Conservation (phyloP, 1,139 yeast species). For the Yamadazyma buinensis region DNA sequence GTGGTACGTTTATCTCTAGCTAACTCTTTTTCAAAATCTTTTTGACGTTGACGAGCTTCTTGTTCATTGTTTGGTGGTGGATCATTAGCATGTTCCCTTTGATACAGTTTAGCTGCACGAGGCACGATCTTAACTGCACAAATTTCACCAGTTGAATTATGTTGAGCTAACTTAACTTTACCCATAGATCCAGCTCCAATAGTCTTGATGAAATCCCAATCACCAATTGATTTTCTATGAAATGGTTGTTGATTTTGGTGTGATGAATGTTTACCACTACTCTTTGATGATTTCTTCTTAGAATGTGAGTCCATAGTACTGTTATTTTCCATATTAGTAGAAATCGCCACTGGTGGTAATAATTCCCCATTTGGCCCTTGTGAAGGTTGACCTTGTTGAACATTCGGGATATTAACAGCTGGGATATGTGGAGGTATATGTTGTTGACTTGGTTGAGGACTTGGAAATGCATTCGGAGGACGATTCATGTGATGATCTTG, state of each 20-base stretch:
- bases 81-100: constrained; percentile 72
- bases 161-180: constrained; percentile 90
- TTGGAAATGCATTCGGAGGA: not conserved
- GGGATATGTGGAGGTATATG: not conserved
- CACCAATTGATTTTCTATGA: constrained; percentile 88
- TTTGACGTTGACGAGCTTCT: constrained; percentile 59
- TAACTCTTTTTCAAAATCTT: constrained; percentile 79
- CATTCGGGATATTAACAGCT: constrained; percentile 1
- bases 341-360: constrained; percentile 23
- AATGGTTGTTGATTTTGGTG: constrained; percentile 42
- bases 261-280: not conserved
- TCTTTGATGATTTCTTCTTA: constrained; percentile 5
- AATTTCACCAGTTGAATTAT: constrained; percentile 72
- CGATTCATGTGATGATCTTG: no score
- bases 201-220: constrained; percentile 93
- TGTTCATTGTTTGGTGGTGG: constrained; percentile 57
- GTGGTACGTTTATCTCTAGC: constrained; percentile 90
- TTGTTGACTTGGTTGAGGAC: constrained; percentile 4
- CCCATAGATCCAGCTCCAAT: constrained; percentile 99
- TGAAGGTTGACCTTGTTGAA: constrained; percentile 2
- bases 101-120: constrained; percentile 71
- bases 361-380: constrained; percentile 11
- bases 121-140: constrained; percentile 88
- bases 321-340: constrained; percentile 14
- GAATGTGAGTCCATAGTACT: constrained; percentile 11